Conservation (phyloP, 257 asterid species). For the Oldenlandia corymbosa region DNA sequence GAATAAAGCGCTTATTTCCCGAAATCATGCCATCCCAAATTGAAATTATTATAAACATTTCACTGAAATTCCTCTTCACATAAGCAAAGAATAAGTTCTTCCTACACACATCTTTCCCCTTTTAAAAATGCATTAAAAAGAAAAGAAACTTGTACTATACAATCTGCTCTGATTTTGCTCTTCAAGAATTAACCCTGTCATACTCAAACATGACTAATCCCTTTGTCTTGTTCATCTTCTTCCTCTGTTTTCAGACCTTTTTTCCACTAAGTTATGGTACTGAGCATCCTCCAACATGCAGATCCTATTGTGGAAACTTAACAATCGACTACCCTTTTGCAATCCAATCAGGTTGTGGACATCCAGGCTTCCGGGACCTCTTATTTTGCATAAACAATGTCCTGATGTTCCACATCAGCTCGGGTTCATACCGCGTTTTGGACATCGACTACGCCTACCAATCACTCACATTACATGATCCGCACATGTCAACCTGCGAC, state of each 20-base stretch:
- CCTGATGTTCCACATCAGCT: conserved; percentile 71
- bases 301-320: conserved; percentile 83
- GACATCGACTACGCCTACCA: conserved; percentile 77
- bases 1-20: conserved; percentile 13
- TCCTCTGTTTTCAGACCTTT: conserved; percentile 19
- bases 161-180: background rate
- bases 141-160: background rate
- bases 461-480: conserved; percentile 70
- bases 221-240: conserved; percentile 17
- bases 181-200: conserved; percentile 8
- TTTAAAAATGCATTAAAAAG: background rate
- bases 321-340: conserved; percentile 76
- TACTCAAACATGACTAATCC: conserved; percentile 34
- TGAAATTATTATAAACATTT: conserved; percentile 3
- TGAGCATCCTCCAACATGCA: conserved; percentile 46
- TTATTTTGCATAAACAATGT: conserved; percentile 82
- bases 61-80: conserved; percentile 24
- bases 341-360: conserved; percentile 79
- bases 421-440: conserved; percentile 86
- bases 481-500: conserved; percentile 86
- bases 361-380: conserved; percentile 72
- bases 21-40: conserved; percentile 14
- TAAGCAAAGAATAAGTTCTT: conserved; percentile 67
- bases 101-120: conserved; percentile 4
- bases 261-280: conserved; percentile 23